Percentiles rank a stretch among this genome's conserved stretches.
Evolutionary conservation across 129 eudicot genomes (phyloP).

Genomic region (Silybum marianum): DNA sequence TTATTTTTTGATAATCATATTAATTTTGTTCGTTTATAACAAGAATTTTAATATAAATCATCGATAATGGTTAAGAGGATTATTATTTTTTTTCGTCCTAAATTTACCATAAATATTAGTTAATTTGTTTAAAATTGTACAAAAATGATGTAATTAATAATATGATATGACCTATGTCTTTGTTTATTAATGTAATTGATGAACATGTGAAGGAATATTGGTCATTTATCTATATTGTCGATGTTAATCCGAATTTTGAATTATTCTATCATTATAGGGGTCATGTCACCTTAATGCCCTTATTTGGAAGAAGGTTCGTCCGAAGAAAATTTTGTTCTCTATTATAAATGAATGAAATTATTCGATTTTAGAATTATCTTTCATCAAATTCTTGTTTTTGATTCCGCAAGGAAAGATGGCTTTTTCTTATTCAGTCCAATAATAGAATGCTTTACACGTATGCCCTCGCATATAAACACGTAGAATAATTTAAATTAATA

Average conservation of each 20-base stretch:
- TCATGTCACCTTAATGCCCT: constrained; percentile 33
- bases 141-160: too few species aligned
- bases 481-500: neutral
- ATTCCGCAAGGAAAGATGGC: neutral
- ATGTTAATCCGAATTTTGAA: neutral
- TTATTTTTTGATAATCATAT: too few species aligned
- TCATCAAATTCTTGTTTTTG: constrained; percentile 11
- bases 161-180: neutral
- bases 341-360: constrained; percentile 1
- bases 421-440: constrained; percentile 27
- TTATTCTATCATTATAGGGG: neutral
- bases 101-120: too few species aligned
- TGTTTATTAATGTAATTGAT: neutral
- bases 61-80: neutral
- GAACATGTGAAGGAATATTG: neutral
- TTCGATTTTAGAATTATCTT: constrained; percentile 8
- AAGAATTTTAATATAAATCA: too few species aligned
- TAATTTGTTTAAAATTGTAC: neutral
- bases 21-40: too few species aligned
- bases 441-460: constrained; percentile 24
- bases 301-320: constrained; percentile 3
- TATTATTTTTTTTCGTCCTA: too few species aligned
- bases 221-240: neutral
- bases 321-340: constrained; percentile 3
- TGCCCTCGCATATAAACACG: neutral